Conservation (phyloP, 345 rosid genomes). For the Eucalyptus virginea region DNA sequence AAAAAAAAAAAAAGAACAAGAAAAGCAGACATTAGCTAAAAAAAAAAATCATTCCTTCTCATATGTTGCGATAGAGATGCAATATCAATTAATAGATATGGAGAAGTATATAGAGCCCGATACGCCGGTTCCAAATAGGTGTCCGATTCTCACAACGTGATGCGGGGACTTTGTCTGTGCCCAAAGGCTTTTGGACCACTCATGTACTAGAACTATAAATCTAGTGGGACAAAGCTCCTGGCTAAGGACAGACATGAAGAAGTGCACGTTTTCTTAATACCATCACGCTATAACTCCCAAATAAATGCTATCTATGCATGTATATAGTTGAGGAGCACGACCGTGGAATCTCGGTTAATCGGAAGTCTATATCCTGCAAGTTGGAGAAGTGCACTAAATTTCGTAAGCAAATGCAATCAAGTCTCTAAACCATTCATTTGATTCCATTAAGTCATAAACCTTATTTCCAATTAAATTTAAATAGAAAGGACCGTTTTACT, state of each 20-base stretch:
- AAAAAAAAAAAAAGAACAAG: too few species aligned
- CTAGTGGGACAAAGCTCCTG: neutral
- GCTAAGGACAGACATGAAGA: neutral
- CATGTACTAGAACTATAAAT: neutral
- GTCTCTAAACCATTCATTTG: neutral
- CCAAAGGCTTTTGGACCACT: neutral
- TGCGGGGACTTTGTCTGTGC: neutral
- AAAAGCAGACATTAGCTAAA: neutral
- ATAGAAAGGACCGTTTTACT: neutral
- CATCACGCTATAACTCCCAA: neutral
- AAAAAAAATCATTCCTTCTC: neutral
- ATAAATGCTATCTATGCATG: neutral
- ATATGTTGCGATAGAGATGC: neutral
- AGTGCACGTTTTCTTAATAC: neutral
- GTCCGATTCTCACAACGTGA: neutral
- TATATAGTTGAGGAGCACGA: neutral
- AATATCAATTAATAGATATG: neutral
- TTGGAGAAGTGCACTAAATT: neutral
- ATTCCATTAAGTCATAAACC: neutral
- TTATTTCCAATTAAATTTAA: too few species aligned
- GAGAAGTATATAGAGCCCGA: neutral
- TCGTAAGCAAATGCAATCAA: neutral
- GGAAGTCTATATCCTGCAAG: neutral
- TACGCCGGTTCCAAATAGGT: rapidly evolving
- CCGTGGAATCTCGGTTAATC: too few species aligned